Evolutionary conservation across 352 stramenopile genomes (phyloP).

Genomic region (Pythium plurisporium): DNA sequence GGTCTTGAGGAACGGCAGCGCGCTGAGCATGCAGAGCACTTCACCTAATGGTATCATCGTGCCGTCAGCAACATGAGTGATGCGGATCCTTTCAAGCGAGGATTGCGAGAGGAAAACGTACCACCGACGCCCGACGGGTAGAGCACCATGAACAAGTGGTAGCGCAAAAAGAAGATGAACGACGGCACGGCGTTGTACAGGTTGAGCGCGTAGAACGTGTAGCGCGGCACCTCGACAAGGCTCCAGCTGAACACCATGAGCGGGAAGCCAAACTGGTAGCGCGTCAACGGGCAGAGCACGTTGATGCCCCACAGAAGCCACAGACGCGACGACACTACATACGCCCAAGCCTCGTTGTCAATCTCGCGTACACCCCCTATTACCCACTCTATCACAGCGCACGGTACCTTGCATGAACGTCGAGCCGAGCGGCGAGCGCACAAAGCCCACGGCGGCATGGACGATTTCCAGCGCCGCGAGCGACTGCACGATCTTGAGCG

Average conservation of each 20-base stretch:
- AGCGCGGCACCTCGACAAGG: conserved; percentile 92
- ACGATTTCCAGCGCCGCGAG: conserved; percentile 95
- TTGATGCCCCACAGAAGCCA: conserved; percentile 95
- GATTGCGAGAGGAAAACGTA: conserved; percentile 29
- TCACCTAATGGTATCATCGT: conserved; percentile 32
- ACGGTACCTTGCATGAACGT: conserved; percentile 88
- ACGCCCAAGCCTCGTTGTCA: no score
- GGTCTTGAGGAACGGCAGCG: conserved; percentile 47
- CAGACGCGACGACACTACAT: conserved; percentile 83
- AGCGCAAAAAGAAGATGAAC: conserved; percentile 96
- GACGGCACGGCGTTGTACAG: conserved; percentile 92
- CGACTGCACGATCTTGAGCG: conserved; percentile 89
- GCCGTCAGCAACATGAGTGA: neutral
- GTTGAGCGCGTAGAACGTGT: conserved; percentile 97
- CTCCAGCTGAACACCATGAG: conserved; percentile 88
- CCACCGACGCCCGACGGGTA: conserved; percentile 96
- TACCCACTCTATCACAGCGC: no score
- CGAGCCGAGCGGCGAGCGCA: conserved; percentile 93
- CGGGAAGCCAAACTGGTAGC: conserved; percentile 81
- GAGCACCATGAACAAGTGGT: conserved; percentile 97
- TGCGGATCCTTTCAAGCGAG: no score
- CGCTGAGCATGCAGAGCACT: conserved; percentile 72
- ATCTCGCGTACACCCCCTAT: no score
- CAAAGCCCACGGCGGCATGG: conserved; percentile 93
- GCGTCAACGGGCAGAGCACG: conserved; percentile 69